Percentiles rank a stretch among this genome's conserved stretches.
Evolutionary conservation across 345 rosid species (phyloP).

Genomic region (Excoecaria cochinchinensis): DNA sequence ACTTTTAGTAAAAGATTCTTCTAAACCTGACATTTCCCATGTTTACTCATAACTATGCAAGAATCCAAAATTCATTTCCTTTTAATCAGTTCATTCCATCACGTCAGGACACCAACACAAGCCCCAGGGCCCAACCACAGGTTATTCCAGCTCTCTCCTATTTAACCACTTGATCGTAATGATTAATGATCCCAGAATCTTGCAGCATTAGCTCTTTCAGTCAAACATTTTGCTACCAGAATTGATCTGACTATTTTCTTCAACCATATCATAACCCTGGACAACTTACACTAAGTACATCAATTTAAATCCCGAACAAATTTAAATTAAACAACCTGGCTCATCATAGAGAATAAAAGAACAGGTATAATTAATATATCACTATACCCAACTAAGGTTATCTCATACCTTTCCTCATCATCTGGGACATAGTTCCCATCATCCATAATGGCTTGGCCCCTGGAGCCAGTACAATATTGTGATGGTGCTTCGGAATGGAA

Average conservation of each 20-base stretch:
- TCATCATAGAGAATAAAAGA: not conserved
- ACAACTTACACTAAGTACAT: not conserved
- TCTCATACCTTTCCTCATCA: conserved; percentile 49
- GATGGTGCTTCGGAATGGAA: conserved; percentile 28
- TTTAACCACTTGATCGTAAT: not conserved
- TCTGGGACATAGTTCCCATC: conserved; percentile 36
- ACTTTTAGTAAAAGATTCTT: not conserved
- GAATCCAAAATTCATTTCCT: not conserved
- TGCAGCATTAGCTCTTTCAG: not conserved
- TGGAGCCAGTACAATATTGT: conserved; percentile 35
- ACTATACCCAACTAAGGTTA: not conserved
- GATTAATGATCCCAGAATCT: not conserved
- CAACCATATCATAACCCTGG: not conserved
- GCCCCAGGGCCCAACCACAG: not conserved
- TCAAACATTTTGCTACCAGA: conserved; percentile 4
- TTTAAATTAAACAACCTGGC: not conserved
- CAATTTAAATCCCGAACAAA: not conserved
- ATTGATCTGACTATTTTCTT: not conserved
- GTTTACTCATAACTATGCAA: not conserved
- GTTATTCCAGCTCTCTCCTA: not conserved
- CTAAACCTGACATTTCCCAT: not conserved
- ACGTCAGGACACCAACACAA: not conserved
- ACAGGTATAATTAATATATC: not conserved
- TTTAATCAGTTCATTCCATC: not conserved
- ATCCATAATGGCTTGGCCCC: conserved; percentile 36